Evolutionary conservation across 257 asterid genomes (phyloP), one percentile per base, ranked within the genome.

Genomic region (Penstemon barbatus): DNA sequence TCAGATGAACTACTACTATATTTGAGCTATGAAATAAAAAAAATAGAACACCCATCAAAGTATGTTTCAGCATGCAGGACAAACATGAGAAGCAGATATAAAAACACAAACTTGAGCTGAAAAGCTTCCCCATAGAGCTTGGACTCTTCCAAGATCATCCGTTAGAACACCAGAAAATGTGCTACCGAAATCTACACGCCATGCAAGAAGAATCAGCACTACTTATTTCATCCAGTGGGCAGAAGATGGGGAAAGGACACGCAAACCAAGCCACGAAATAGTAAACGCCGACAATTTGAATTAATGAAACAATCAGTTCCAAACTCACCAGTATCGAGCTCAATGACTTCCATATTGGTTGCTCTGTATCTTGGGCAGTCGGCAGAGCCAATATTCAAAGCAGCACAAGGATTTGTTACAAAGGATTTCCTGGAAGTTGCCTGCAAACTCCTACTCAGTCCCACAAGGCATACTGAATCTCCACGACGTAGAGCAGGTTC

Each of bases 51-150:
- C 59, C 53, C 44, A 75, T 85, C 60, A 72, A 77, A 74, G 41
- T 66, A 25, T 43, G 58, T 54, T 72, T 44, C 42, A 1, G 65
- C 63, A 57, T 60, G 64, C 68, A 76, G 57, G 52, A 62, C 58
- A 39, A 77, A 69, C 57, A 68, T 57, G 67, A 72, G 66, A 61
- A 76, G 66, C 70, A 78, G 12, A 62, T 42, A 57, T 74, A 66
- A 37, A 25, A 75, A 18, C 51, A 74, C 73, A 82, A 79, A 94
- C 99, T 97, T 94, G 99, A 3, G 97, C 91, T 65, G 99, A 93
- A 78, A 93, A 93, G 86, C 97, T 93, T 81, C 98, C 97, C 98
- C 98, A 93, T 69, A 94, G 44, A 53, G 99, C 99, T 76, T 78
- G 87, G 69, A 94, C 99, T 81, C 97, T 83, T 71, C 99, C 99